phyloP scores from a whole-genome alignment of 2,329 filamentous ascomycete species.

The Fusarium torulosum region DNA sequence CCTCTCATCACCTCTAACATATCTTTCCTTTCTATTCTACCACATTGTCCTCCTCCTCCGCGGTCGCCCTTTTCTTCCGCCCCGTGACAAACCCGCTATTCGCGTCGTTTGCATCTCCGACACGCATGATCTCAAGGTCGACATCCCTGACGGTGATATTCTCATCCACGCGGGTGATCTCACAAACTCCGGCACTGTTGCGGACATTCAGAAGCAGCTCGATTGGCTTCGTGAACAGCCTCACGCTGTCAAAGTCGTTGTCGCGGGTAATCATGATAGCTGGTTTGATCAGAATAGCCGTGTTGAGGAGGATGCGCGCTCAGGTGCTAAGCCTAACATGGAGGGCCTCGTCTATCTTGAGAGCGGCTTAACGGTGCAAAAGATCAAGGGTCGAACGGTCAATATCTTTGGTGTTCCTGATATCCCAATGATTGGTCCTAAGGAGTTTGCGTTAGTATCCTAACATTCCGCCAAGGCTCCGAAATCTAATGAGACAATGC shows the following conservation, averaged over 20 bases:
- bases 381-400: constrained; percentile 68
- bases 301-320: constrained; percentile 65
- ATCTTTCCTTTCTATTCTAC: constrained; percentile 73
- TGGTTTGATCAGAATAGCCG: constrained; percentile 80
- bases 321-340: constrained; percentile 70
- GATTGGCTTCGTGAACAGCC: constrained; percentile 83
- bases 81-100: constrained; percentile 68
- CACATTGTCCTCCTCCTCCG: constrained; percentile 74
- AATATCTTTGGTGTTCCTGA: constrained; percentile 83
- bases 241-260: constrained; percentile 82
- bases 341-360: constrained; percentile 81
- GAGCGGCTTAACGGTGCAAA: constrained; percentile 72
- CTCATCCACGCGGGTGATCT: constrained; percentile 93
- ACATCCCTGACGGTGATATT: constrained; percentile 81
- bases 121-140: constrained; percentile 77
- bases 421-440: constrained; percentile 80
- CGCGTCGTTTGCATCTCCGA: constrained; percentile 90
- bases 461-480: background rate
- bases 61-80: constrained; percentile 71
- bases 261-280: constrained; percentile 90
- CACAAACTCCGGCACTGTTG: constrained; percentile 76
- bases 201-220: constrained; percentile 83
- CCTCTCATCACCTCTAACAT: constrained; percentile 75
- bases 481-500: constrained; percentile 14
- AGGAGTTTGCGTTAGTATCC: constrained; percentile 69